Evolutionary conservation across 768 basidiomycete species (phyloP).

Genomic region (Suillus fuscotomentosus): DNA sequence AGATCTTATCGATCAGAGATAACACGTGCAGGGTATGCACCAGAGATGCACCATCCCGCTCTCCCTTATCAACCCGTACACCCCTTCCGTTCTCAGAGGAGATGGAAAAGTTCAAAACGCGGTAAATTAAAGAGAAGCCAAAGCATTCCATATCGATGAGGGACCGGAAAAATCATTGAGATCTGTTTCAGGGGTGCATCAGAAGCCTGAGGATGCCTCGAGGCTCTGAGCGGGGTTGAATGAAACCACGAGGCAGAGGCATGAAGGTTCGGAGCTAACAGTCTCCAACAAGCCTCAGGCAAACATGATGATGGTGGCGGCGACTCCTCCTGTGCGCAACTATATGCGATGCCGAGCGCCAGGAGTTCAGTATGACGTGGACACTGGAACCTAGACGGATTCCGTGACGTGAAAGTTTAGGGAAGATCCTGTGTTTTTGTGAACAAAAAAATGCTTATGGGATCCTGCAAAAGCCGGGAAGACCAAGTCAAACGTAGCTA

Average conservation of each 20-base stretch:
- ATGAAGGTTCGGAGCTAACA: constrained; percentile 2
- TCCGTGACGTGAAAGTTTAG: not conserved
- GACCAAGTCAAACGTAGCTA: not conserved
- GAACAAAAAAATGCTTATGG: not conserved
- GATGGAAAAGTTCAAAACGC: not conserved
- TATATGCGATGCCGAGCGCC: not conserved
- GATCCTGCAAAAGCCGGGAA: not conserved
- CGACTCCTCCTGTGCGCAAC: not conserved
- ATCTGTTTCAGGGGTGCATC: not conserved
- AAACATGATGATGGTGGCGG: constrained; percentile 15
- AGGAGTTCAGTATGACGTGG: not conserved
- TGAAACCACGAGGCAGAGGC: not conserved
- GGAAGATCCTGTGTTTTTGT: not conserved
- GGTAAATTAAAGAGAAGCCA: not conserved
- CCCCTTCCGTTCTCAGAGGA: not conserved
- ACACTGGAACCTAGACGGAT: not conserved
- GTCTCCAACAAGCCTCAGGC: constrained; percentile 14
- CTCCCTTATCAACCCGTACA: not conserved
- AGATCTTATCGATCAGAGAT: not conserved
- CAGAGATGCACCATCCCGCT: not conserved
- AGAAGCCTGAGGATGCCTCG: not conserved
- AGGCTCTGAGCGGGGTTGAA: not conserved
- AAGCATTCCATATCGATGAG: not conserved
- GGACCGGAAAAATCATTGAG: not conserved
- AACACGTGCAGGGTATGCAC: not conserved